Base-by-base conservation (phyloP, 73 alveolate genomes). In the Paramecium biaurelia region DNA sequence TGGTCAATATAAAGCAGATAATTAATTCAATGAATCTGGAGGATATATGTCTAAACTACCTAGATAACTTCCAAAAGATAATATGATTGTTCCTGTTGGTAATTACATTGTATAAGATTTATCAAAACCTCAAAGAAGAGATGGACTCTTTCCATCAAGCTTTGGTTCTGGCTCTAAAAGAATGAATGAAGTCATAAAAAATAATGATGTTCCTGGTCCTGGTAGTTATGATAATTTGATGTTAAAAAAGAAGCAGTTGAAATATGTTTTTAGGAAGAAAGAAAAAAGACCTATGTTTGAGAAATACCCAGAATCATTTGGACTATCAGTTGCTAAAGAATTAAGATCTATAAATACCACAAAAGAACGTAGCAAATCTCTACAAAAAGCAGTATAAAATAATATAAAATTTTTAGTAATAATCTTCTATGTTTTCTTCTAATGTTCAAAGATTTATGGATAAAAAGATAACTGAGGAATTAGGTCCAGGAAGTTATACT, bases 111-210 rank as follows among this genome's bases (percentile, higher is more conserved):
- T 79, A n/a, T 43, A 79, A 24, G 70, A 79, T 24, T 47, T 79
- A 47, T 30, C 24, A 24, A 79, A 79, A 79, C 90, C 90, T 0
- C 20, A 79, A 79, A 21, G 90, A 79, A 79, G 23, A 26, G 90
- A 79, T 79, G 90, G 90, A 11, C 20, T 18, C n/a, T 79, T 79
- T 79, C 90, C 90, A 23, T 43, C 76, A 11, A 43, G 76, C 28
- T 79, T 79, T 79, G 90, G 90, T 42, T 24, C 76, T 11, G 90
- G 90, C 5, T 79, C 90, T 10, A 79, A 79, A 79, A 38, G 90
- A 79, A 43, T 79, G 90, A 8, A 41, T 2, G 90, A 79, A 43
- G 21, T 21, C 0, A 23, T 20, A 79, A 37, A 2, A 2, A 21
- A 15, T 20, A 37, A 79, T 79, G 56, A 28, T 21, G 84, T 30